These are phyloP conservation scores for Exsudoporus frostii DNA, from an alignment of 768 basidiomycete species.

Conservation along the genomic window DNA sequence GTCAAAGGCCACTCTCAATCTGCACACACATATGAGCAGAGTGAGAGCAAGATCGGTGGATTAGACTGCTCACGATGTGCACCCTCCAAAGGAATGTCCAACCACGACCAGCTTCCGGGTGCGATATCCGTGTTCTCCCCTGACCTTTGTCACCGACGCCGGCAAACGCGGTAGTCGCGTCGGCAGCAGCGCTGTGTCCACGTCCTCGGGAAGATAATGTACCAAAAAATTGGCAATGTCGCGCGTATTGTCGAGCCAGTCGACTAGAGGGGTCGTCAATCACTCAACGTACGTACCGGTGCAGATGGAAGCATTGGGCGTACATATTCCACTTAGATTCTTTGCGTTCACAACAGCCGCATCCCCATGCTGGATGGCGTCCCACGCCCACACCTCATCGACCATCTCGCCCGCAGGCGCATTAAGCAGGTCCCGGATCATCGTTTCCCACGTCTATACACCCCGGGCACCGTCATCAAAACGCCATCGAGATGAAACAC, in stretches of 20 bases:
- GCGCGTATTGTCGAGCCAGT: slow-evolving; percentile 75
- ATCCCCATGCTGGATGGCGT: slow-evolving; percentile 84
- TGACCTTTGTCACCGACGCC: slow-evolving; percentile 36
- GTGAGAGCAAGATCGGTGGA: not conserved
- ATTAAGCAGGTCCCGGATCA: slow-evolving; percentile 50
- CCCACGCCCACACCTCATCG: slow-evolving; percentile 80
- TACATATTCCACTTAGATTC: slow-evolving; percentile 57
- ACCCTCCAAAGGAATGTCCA: slow-evolving; percentile 86
- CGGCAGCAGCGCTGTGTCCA: slow-evolving; percentile 40
- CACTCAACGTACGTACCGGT: too few relatives aligned
- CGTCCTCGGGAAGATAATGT: slow-evolving; percentile 55
- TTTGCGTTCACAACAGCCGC: slow-evolving; percentile 67
- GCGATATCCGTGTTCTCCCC: slow-evolving; percentile 47
- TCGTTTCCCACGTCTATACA: slow-evolving; percentile 75
- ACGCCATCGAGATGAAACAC: not conserved
- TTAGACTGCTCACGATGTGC: slow-evolving; percentile 54
- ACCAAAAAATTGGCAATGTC: slow-evolving; percentile 77
- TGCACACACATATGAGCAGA: slow-evolving; percentile 24
- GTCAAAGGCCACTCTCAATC: slow-evolving; percentile 61
- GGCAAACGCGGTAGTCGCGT: slow-evolving; percentile 52
- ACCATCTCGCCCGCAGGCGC: slow-evolving; percentile 40
- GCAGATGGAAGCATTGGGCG: slow-evolving; percentile 23
- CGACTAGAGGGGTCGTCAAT: slow-evolving; percentile 41
- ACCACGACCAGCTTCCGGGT: slow-evolving; percentile 59
- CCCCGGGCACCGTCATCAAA: not conserved